Percentiles rank a stretch among this genome's conserved stretches.
phyloP scores from a whole-genome alignment of 331 rosid genomes.

The Malus hybrid region DNA sequence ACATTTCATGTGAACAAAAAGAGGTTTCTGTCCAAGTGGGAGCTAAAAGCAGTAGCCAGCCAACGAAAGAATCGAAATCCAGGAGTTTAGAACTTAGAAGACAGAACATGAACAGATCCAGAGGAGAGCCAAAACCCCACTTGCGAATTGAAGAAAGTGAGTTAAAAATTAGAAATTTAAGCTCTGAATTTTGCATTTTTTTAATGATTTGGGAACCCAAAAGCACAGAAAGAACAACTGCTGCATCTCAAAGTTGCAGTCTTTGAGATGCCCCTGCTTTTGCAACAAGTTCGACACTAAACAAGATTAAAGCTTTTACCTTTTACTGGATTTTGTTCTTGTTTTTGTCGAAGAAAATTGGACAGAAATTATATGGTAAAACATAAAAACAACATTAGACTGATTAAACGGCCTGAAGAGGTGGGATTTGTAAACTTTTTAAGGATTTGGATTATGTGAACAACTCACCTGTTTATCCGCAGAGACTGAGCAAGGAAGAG shows the following conservation, averaged over 20 bases:
- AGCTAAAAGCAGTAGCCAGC: too few species aligned
- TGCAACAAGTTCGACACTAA: not conserved
- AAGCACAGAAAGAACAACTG: not conserved
- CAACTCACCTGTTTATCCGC: slow-evolving; percentile 36
- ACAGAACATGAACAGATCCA: not conserved
- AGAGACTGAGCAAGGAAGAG: slow-evolving; percentile 32
- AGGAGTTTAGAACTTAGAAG: not conserved
- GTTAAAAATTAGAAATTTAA: not conserved
- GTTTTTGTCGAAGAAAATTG: not conserved
- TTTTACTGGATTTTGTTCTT: not conserved
- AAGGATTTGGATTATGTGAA: slow-evolving; percentile 27
- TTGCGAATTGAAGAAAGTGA: not conserved
- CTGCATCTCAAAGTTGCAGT: not conserved
- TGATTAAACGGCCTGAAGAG: slow-evolving; percentile 22
- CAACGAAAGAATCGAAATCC: not conserved
- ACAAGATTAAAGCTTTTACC: not conserved
- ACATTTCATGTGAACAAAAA: not conserved
- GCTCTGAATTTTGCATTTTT: not conserved
- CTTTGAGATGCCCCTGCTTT: not conserved
- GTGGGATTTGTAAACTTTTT: slow-evolving; percentile 20
- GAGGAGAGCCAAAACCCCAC: not conserved
- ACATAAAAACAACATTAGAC: not conserved
- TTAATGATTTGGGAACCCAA: not conserved
- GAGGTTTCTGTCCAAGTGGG: not conserved
- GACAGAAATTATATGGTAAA: not conserved